Evolutionary conservation across 2,329 filamentous ascomycete genomes (phyloP).

Genomic region (Helminthosporium solani): DNA sequence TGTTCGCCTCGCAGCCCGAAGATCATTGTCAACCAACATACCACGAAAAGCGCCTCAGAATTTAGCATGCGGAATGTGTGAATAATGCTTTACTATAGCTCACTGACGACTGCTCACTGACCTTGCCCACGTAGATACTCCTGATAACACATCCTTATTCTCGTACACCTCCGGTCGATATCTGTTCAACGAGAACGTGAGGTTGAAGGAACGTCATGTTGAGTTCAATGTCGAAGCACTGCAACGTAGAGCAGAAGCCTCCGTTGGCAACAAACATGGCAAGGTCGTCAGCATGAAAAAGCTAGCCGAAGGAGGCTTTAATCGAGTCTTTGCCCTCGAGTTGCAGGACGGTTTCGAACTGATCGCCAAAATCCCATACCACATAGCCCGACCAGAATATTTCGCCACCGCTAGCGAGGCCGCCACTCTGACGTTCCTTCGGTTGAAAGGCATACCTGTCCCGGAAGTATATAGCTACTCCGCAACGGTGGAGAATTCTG

Average conservation of each 20-base stretch:
- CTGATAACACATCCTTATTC: constrained; percentile 8
- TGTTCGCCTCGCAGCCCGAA: constrained; percentile 4
- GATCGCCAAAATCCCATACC: constrained; percentile 18
- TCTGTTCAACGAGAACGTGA: constrained; percentile 13
- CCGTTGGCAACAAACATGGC: constrained; percentile 13
- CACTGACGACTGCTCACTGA: constrained; percentile 7
- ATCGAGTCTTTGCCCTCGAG: constrained; percentile 13
- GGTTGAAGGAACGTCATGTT: constrained; percentile 15
- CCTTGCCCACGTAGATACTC: constrained; percentile 4
- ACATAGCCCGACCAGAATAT: constrained; percentile 11
- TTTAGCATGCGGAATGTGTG: constrained; percentile 9
- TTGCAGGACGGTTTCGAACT: constrained; percentile 17
- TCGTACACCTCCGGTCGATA: constrained; percentile 15
- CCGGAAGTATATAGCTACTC: constrained; percentile 38
- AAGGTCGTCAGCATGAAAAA: constrained; percentile 13
- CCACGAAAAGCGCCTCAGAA: constrained; percentile 4
- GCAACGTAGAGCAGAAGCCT: constrained; percentile 10
- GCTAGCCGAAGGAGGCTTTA: constrained; percentile 18
- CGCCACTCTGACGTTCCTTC: constrained; percentile 35
- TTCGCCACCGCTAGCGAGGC: constrained; percentile 37
- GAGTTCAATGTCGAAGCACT: constrained; percentile 14
- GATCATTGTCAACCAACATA: constrained; percentile 8
- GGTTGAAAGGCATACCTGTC: constrained; percentile 30
- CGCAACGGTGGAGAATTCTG: constrained; percentile 29
- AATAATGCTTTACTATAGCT: constrained; percentile 4